A percentile compares a stretch with the other conserved stretches of the same genome.
phyloP scores from a whole-genome alignment of 306 rosid species.

The Rosa persica region DNA sequence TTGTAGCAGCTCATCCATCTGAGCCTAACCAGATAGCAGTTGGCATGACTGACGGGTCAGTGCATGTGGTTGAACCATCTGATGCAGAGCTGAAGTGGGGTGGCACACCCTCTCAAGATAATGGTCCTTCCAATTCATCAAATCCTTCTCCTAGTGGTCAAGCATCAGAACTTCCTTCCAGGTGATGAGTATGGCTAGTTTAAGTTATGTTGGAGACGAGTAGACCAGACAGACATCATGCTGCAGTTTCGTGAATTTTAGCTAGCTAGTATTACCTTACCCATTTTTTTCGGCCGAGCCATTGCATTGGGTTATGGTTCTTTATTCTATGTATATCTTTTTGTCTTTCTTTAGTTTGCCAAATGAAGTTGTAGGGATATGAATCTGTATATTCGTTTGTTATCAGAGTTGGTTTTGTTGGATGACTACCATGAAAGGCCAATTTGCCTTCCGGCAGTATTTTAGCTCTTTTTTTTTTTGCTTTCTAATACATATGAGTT shows the following conservation, averaged over 20 bases:
- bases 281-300: slow-evolving; percentile 13
- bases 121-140: slow-evolving; percentile 44
- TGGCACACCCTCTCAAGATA: slow-evolving; percentile 35
- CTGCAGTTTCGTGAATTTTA: slow-evolving; percentile 6
- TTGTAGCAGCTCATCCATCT: slow-evolving; percentile 43
- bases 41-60: slow-evolving; percentile 43
- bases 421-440: slow-evolving; percentile 35
- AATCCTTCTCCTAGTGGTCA: slow-evolving; percentile 49
- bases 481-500: not conserved
- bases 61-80: slow-evolving; percentile 37
- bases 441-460: slow-evolving; percentile 33
- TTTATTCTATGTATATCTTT: slow-evolving; percentile 19
- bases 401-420: slow-evolving; percentile 7
- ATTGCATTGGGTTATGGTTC: slow-evolving; percentile 14
- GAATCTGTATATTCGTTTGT: slow-evolving; percentile 28
- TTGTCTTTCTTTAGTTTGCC: not conserved
- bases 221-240: slow-evolving; percentile 2
- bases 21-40: slow-evolving; percentile 46
- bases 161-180: slow-evolving; percentile 39
- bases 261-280: not conserved
- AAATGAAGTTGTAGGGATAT: slow-evolving; percentile 13
- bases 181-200: slow-evolving; percentile 19
- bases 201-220: not conserved
- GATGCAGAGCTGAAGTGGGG: slow-evolving; percentile 43
- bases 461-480: not conserved